A percentile compares a stretch with the other conserved stretches of the same genome.
Conservation (phyloP, 371 early-diverging fungal species). For the Phascolomyces articulosus region DNA sequence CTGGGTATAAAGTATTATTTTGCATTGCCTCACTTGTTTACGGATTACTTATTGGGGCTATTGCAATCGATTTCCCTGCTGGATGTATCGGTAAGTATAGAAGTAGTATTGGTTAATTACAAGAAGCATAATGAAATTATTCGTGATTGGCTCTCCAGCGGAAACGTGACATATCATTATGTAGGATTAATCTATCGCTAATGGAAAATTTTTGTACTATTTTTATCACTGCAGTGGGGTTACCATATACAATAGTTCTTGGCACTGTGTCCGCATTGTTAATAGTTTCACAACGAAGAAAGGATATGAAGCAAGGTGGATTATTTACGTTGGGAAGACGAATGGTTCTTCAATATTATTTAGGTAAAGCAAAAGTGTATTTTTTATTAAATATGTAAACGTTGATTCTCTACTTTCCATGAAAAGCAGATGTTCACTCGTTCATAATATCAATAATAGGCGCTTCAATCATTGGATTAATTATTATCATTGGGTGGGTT, state of each 20-base stretch:
- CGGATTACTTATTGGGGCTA: constrained; percentile 41
- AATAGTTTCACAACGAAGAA: constrained; percentile 26
- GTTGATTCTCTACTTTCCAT: too few relatives aligned
- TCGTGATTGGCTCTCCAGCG: too few relatives aligned
- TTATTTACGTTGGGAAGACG: constrained; percentile 45
- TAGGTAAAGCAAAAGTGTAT: neutral
- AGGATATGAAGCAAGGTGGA: constrained; percentile 29
- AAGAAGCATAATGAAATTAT: too few relatives aligned
- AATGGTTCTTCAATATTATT: constrained; percentile 51
- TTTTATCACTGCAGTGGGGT: constrained; percentile 31
- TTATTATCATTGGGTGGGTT: constrained; percentile 51
- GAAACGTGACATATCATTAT: too few relatives aligned
- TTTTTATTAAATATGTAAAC: too few relatives aligned
- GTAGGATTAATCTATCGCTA: too few relatives aligned
- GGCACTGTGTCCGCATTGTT: constrained; percentile 24
- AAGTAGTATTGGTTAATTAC: neutral
- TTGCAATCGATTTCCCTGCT: constrained; percentile 49
- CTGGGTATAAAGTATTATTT: constrained; percentile 28
- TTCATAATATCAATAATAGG: too few relatives aligned
- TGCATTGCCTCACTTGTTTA: constrained; percentile 37
- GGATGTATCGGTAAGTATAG: constrained; percentile 32
- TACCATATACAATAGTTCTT: constrained; percentile 33
- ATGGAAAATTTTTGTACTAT: too few relatives aligned
- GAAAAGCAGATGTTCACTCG: too few relatives aligned
- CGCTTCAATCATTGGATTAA: constrained; percentile 41